Base-by-base conservation (phyloP, 257 asterid genomes). In the Leonotis leonurus region DNA sequence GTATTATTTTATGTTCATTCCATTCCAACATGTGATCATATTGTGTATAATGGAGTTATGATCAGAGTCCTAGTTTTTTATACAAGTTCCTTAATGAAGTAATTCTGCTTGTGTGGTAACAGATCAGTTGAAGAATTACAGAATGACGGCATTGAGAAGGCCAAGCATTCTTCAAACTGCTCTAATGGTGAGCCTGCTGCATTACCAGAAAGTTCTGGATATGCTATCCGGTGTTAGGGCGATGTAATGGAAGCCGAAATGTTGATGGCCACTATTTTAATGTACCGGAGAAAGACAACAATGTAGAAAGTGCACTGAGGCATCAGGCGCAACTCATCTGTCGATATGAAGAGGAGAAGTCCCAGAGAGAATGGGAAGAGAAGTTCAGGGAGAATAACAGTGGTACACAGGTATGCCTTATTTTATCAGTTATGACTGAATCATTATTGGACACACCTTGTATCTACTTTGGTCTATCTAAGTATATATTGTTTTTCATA, bases 361-460 rank as follows among this genome's bases (percentile, higher is more conserved):
- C 90, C 40, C 95, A 91, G 70, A 79, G 84, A 62, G 92, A 86
- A 74, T 92, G 97, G 99, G 97, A 89, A 80, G 96, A 86, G 71
- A 92, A 79, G 62, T 82, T 77, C 78, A 73, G 78, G 75, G 95
- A 78, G 77, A 84, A 81, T 72, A 74, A 80, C 73, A 62, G 71
- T 69, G 61, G 75, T 75, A 60, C 78, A 29, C 86, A 59, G 93
- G 97, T 92, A 86, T 39, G 69, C 44, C n/a, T 56, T 22, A 13
- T 66, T 17, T 56, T 22, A 13, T 66, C 36, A n/a, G 33, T 35
- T 54, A 62, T 70, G 36, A 17, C 49, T 21, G 58, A 4, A 39
- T 56, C 26, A 11, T 33, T 50, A n/a, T 21, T 25, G 64, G 64
- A n/a, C n/a, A n/a, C n/a, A n/a, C n/a, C n/a, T n/a, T n/a, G n/a